phyloP scores from a whole-genome alignment of 805 yeast genomes.

The Candida nemodendra region DNA sequence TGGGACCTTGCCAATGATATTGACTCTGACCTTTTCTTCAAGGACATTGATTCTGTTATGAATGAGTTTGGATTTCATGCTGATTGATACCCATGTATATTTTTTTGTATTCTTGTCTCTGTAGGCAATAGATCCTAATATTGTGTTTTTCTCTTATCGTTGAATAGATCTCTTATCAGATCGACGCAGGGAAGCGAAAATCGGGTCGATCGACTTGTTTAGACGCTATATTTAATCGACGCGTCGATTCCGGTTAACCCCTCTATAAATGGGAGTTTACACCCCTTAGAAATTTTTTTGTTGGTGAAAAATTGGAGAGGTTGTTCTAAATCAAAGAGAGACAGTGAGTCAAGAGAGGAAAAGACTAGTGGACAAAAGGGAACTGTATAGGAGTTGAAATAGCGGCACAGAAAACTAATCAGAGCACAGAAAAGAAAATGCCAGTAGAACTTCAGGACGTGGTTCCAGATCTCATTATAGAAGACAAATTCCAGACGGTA shows the following conservation, averaged over 20 bases:
- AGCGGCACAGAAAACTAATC: conserved; percentile 4
- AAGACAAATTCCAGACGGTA: conserved; percentile 42
- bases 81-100: too few relatives aligned
- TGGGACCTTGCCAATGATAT: conserved; percentile 39
- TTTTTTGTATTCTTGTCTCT: conserved; percentile 3
- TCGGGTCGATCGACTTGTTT: too few relatives aligned
- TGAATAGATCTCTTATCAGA: background rate
- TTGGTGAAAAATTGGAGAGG: background rate
- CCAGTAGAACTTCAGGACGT: conserved; percentile 81
- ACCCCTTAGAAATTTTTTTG: background rate
- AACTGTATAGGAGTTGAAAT: too few relatives aligned
- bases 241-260: background rate
- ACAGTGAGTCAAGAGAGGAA: too few relatives aligned
- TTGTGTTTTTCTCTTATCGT: too few relatives aligned
- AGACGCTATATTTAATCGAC: background rate
- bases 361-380: too few relatives aligned
- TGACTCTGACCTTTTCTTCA: conserved; percentile 62
- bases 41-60: conserved; percentile 86
- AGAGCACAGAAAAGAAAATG: conserved; percentile 37
- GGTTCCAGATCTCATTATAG: conserved; percentile 80
- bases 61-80: conserved; percentile 89
- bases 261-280: background rate
- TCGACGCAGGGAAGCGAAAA: background rate
- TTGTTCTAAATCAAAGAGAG: too few relatives aligned
- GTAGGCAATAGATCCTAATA: too few relatives aligned